phyloP scores from a whole-genome alignment of 2,329 filamentous ascomycete species.

The Acrocalymma vagum region DNA sequence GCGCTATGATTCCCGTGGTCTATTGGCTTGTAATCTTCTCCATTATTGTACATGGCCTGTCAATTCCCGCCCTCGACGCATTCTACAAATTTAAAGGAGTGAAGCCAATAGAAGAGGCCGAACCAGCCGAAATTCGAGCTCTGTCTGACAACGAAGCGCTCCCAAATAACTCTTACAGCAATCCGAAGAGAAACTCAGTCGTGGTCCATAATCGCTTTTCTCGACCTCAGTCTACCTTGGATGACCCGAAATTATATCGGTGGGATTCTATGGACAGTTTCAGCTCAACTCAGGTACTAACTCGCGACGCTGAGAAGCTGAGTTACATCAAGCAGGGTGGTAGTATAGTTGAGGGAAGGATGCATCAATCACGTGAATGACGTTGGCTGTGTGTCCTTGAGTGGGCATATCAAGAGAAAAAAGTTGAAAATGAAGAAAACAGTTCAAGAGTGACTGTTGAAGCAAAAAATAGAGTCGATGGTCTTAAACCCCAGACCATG shows the following conservation, averaged over 20 bases:
- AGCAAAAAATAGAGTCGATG: too few relatives aligned
- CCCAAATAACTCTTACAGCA: conserved; percentile 50
- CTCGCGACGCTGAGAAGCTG: too few relatives aligned
- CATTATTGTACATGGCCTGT: conserved; percentile 59
- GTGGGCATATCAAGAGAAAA: too few relatives aligned
- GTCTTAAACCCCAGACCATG: too few relatives aligned
- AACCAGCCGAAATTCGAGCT: conserved; percentile 47
- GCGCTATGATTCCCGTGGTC: conserved; percentile 54
- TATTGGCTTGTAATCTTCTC: conserved; percentile 58
- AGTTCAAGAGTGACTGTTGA: too few relatives aligned
- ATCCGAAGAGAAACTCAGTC: conserved; percentile 36
- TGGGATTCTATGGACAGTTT: too few relatives aligned
- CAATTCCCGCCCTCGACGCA: conserved; percentile 55
- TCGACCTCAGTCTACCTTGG: conserved; percentile 18
- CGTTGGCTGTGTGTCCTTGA: too few relatives aligned
- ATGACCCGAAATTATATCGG: conserved; percentile 13
- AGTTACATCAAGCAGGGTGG: too few relatives aligned
- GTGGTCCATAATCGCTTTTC: conserved; percentile 61
- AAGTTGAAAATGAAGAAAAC: too few relatives aligned
- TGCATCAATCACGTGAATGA: too few relatives aligned
- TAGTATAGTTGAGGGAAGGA: too few relatives aligned
- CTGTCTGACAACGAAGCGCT: conserved; percentile 50
- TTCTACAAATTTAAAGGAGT: conserved; percentile 52
- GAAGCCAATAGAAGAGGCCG: conserved; percentile 51
- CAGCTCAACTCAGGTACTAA: too few relatives aligned